Conservation (phyloP, 805 yeast genomes). For the Starmerella gropengiesseri region DNA sequence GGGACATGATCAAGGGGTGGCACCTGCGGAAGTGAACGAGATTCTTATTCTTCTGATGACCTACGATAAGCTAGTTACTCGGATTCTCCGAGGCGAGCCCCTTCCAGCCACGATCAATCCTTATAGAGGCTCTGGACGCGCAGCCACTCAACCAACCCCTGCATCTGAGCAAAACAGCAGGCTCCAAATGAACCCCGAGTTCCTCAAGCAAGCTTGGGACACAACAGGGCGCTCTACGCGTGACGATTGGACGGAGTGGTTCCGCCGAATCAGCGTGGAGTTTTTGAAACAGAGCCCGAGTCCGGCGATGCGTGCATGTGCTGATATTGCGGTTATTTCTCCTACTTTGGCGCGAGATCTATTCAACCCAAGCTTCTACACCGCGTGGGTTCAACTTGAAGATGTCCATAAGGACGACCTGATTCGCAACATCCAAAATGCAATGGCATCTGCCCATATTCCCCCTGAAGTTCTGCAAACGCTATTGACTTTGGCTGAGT, state of each 20-base stretch:
- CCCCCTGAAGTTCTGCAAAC: slow-evolving; percentile 95
- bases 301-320: slow-evolving; percentile 86
- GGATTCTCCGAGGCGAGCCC: slow-evolving; percentile 73
- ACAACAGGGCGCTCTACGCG: slow-evolving; percentile 76
- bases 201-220: slow-evolving; percentile 79
- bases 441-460: slow-evolving; percentile 77
- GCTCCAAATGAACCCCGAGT: slow-evolving; percentile 55
- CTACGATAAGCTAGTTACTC: slow-evolving; percentile 72
- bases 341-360: slow-evolving; percentile 74
- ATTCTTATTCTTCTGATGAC: slow-evolving; percentile 46
- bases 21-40: slow-evolving; percentile 53
- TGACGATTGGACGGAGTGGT: slow-evolving; percentile 99
- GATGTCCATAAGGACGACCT: slow-evolving; percentile 83
- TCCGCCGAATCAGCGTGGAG: slow-evolving; percentile 73
- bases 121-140: slow-evolving; percentile 36
- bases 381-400: slow-evolving; percentile 89
- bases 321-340: slow-evolving; percentile 75
- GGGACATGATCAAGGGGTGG: slow-evolving; percentile 41
- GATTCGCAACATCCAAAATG: slow-evolving; percentile 73
- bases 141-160: slow-evolving; percentile 31
- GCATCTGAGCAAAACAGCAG: slow-evolving; percentile 58
- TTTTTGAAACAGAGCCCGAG: slow-evolving; percentile 86
- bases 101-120: slow-evolving; percentile 65
- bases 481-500: slow-evolving; percentile 80
- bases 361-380: slow-evolving; percentile 88